Base-by-base conservation (phyloP, 768 basidiomycete genomes). In the Kwoniella sp. region DNA sequence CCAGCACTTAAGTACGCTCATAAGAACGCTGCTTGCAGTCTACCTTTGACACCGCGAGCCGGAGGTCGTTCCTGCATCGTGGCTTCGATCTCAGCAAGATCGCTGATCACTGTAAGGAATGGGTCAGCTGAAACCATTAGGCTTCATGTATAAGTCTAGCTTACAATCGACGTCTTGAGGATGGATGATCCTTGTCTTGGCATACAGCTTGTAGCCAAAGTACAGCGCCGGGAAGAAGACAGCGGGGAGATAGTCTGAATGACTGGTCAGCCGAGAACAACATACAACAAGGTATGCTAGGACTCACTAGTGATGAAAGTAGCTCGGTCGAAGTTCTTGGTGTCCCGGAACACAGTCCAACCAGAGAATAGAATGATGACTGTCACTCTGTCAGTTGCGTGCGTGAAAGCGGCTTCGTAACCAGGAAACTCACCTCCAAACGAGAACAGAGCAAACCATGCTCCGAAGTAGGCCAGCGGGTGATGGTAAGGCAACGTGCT, bases 111-210 rank as follows among this genome's bases (percentile, higher is more conserved):
- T 60, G 50, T 24, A 13, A 29, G 22, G 19, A 6, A 33, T 13
- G 33, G 5, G 13, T 33, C 33, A 33, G 33, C 33, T 33, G 13
- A 33, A 13, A 6, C 33, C 7, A 33, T 13, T 33, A 13, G 13
- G 13, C 33, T 5, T 5, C 33, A 33, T 5, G 33, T 6, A 33
- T 33, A 33, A 5, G 33, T 13, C 33, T 13, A 5, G 53, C 59
- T 40, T 40, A 60, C 59, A 93, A 80, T 96, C 94, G 89, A 97
- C 92, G 30, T 93, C 86, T n/a, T 83, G 73, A 0, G 87, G 68
- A 30, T 80, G 77, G 44, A 87, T 81, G 25, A 82, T 67, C 9
- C 47, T 82, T 40, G 81, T 80, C 72, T 83, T 84, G 57, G 82
- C 84, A 74, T 82, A 84, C 37, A 88, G 61, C 73, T 85, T 86